phyloP scores from a whole-genome alignment of 805 yeast species.

The Dipodascopsis uninucleata region DNA sequence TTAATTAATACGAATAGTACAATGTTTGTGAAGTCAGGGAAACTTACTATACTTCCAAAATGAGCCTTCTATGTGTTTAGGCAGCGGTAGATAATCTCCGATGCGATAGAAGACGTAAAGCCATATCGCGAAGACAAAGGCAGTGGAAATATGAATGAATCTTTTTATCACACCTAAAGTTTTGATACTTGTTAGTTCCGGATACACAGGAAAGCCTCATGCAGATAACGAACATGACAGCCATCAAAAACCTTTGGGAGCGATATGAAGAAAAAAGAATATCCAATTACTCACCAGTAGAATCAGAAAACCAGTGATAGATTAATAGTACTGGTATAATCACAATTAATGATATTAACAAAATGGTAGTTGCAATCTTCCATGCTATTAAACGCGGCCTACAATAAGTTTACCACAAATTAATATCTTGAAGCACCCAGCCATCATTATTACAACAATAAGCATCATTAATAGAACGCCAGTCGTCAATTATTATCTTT shows the following conservation, averaged over 20 bases:
- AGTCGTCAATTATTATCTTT: no score
- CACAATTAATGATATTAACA: slow-evolving; percentile 33
- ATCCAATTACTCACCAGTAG: slow-evolving; percentile 16
- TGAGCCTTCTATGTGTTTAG: slow-evolving; percentile 28
- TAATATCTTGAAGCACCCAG: slow-evolving; percentile 19
- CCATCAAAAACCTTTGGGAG: not conserved
- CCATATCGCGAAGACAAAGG: slow-evolving; percentile 30
- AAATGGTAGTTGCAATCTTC: slow-evolving; percentile 30
- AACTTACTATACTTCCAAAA: slow-evolving; percentile 25
- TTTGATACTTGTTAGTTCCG: no score
- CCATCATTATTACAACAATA: slow-evolving; percentile 25
- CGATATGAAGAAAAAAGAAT: not conserved
- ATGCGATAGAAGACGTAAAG: slow-evolving; percentile 30
- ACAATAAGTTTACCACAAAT: no score
- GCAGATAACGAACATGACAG: not conserved
- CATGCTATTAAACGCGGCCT: slow-evolving; percentile 30
- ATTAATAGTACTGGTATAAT: slow-evolving; percentile 35
- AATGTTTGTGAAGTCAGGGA: not conserved
- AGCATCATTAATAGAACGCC: no score
- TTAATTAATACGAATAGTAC: not conserved
- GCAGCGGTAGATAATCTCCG: slow-evolving; percentile 33
- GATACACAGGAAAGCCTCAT: not conserved
- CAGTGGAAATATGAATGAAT: slow-evolving; percentile 12
- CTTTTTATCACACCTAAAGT: slow-evolving; percentile 13
- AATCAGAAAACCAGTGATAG: slow-evolving; percentile 26